Conservation (phyloP, 2,329 filamentous ascomycete species). For the Cladosporium sp. region DNA sequence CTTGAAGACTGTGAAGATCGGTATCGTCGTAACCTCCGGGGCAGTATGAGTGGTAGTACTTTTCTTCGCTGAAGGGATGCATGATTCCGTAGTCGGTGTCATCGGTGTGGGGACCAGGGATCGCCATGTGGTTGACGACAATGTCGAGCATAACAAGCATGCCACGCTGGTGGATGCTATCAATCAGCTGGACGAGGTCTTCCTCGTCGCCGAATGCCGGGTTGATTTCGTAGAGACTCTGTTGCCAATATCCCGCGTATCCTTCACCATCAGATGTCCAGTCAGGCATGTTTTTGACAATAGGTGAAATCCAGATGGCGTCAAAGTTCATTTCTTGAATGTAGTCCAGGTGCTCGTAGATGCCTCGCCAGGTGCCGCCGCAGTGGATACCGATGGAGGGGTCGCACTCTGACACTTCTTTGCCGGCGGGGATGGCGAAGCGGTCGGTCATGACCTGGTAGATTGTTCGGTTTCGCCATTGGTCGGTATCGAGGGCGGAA, state of each 20-base stretch:
- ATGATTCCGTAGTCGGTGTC: conserved; percentile 22
- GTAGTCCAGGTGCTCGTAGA: conserved; percentile 35
- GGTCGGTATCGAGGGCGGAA: conserved; percentile 14
- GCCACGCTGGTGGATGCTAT: conserved; percentile 37
- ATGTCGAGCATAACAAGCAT: conserved; percentile 47
- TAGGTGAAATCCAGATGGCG: conserved; percentile 31
- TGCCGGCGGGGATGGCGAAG: conserved; percentile 46
- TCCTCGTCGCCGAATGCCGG: conserved; percentile 38
- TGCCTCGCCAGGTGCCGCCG: conserved; percentile 34
- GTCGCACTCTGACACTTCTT: conserved; percentile 42
- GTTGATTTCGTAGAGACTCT: conserved; percentile 41
- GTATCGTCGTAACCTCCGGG: conserved; percentile 46
- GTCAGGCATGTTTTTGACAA: conserved; percentile 25
- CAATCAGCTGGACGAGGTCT: conserved; percentile 37
- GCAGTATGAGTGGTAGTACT: conserved; percentile 49
- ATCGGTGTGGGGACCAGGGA: conserved; percentile 13
- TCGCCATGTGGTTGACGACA: conserved; percentile 38
- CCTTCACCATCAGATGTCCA: conserved; percentile 28
- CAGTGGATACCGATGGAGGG: conserved; percentile 30
- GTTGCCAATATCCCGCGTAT: conserved; percentile 43
- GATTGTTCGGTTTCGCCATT: conserved; percentile 53
- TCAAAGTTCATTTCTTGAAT: conserved; percentile 42
- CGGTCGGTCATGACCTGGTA: conserved; percentile 58
- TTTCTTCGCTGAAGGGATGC: conserved; percentile 33
- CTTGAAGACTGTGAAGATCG: conserved; percentile 21